Evolutionary conservation across 495 filamentous ascomycete genomes (phyloP).

Genomic region (Parachaetomium inaequale): DNA sequence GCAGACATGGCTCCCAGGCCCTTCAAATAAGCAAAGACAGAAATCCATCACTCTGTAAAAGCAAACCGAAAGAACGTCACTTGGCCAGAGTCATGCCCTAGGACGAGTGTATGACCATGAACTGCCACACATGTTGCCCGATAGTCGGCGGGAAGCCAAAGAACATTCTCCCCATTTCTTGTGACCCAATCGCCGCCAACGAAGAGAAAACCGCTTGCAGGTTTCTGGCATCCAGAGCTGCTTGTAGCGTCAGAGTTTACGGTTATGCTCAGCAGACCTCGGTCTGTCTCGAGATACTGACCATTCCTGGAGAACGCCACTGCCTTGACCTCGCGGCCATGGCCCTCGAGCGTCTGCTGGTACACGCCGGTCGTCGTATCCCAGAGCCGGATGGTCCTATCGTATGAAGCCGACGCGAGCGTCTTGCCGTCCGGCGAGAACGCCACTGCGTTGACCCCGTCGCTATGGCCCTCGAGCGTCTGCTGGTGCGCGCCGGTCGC

Average conservation of each 20-base stretch:
- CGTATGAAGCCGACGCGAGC: too few species aligned
- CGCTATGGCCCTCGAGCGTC: too few species aligned
- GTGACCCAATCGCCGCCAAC: neutral
- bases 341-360: conserved; percentile 1
- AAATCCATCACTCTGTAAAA: neutral
- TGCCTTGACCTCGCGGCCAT: neutral
- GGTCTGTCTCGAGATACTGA: neutral
- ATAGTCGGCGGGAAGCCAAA: conserved; percentile 3
- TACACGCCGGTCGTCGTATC: neutral
- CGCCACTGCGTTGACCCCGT: too few species aligned
- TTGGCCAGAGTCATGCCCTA: neutral
- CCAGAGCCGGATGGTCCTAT: too few species aligned
- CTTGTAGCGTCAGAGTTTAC: neutral
- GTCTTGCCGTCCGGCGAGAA: too few species aligned
- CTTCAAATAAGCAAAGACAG: neutral
- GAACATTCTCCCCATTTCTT: neutral
- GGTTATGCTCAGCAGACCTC: too few species aligned
- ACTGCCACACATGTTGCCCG: conserved; percentile 6
- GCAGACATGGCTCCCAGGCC: neutral
- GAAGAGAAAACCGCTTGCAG: neutral
- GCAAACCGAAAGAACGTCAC: conserved; percentile 2
- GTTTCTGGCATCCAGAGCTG: neutral
- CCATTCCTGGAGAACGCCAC: conserved; percentile 2
- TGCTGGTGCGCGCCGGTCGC: too few species aligned
- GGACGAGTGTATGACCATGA: conserved; percentile 2